phyloP scores from a whole-genome alignment of 148 eudicot species.

The Rhododendron kiyosumense region DNA sequence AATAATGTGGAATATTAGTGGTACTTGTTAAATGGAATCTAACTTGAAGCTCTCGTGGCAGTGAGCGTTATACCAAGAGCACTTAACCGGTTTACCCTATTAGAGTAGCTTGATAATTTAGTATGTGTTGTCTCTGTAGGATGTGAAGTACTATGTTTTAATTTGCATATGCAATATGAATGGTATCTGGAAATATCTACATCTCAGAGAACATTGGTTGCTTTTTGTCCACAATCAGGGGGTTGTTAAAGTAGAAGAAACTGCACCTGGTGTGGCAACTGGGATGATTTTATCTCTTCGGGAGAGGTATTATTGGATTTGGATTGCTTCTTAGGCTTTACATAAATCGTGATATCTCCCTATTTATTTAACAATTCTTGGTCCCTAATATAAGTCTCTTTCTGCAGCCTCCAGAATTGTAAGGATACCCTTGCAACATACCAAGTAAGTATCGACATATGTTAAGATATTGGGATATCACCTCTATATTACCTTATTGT shows the following conservation, averaged over 20 bases:
- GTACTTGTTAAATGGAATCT: neutral
- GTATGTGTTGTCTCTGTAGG: neutral
- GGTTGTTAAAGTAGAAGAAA: slow-evolving; percentile 69
- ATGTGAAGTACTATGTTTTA: neutral
- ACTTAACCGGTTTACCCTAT: neutral
- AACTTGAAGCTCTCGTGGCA: neutral
- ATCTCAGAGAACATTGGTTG: neutral
- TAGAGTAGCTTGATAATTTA: neutral
- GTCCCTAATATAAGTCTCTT: neutral
- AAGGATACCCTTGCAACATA: slow-evolving; percentile 70
- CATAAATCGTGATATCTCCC: neutral
- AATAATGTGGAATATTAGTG: neutral
- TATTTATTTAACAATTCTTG: neutral
- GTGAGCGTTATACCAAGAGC: neutral
- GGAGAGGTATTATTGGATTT: slow-evolving; percentile 56
- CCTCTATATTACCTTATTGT: neutral
- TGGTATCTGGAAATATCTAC: neutral
- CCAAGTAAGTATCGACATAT: slow-evolving; percentile 49
- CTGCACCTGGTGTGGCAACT: slow-evolving; percentile 96
- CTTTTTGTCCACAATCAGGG: slow-evolving; percentile 25
- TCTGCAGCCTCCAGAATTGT: slow-evolving; percentile 78
- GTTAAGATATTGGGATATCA: neutral
- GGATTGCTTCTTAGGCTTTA: neutral
- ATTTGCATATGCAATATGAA: neutral
- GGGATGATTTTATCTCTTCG: slow-evolving; percentile 96